Base-by-base conservation (phyloP, 2,329 filamentous ascomycete genomes). In the Polychaeton citri region DNA sequence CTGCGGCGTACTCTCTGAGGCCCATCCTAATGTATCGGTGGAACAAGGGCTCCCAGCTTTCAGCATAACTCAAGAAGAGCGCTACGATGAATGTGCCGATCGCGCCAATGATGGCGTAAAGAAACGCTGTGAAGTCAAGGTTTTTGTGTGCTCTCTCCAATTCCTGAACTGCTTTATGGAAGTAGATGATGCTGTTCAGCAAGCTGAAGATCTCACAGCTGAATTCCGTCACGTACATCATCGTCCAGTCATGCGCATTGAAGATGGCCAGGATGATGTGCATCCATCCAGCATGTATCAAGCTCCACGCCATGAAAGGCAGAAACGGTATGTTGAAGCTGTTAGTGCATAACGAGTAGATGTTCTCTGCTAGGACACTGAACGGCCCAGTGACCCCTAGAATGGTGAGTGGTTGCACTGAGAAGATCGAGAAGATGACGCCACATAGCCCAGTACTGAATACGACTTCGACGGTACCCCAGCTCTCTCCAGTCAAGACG, bases 231-330 rank as follows among this genome's bases (percentile, higher is more conserved):
- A 80, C 76, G 53, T 79, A 79, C 46, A 71, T 65, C 76, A 79
- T 80, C 0, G 75, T 79, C 71, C 74, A 79, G 53, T 79, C 74
- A 48, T 79, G 74, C 3, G 74, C 75, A 52, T 79, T 79, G 55
- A 79, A 70, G 34, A 78, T 68, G 37, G 75, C 74, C 9, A 80
- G 62, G 3, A 79, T 54, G 44, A 69, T 71, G 48, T 77, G 72
- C 64, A 79, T 71, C 76, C 76, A 80, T 6, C 64, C 70, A 5
- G 74, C 64, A 50, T 80, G 75, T 35, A 79, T 75, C 21, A 78
- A 63, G 2, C 72, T 68, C 75, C 75, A 80, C 2, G 76, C 72
- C 73, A 79, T 79, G 50, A 79, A 71, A 1, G 71, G 66, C n/a
- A 80, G 60, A 50, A 78, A 80, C 15, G 70, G 61, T 34, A 76